Evolutionary conservation across 768 basidiomycete species (phyloP).

Genomic region (Kwoniella sp.): DNA sequence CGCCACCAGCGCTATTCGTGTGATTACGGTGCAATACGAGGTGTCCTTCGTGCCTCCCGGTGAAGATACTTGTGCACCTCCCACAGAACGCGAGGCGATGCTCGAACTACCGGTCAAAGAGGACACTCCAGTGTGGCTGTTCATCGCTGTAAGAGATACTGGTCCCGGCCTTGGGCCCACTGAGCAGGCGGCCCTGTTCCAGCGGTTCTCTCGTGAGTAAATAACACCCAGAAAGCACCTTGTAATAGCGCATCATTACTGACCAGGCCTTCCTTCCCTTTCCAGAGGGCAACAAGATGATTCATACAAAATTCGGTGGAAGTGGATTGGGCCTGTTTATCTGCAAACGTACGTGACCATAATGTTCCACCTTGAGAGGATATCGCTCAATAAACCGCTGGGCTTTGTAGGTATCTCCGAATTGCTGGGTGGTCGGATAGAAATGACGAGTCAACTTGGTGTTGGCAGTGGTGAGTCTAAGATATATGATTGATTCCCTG

Average conservation of each 20-base stretch:
- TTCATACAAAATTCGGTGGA: constrained; percentile 49
- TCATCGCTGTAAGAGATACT: constrained; percentile 44
- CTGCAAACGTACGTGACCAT: constrained; percentile 33
- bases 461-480: constrained; percentile 32
- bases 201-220: constrained; percentile 37
- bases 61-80: constrained; percentile 28
- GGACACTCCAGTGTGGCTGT: constrained; percentile 35
- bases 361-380: neutral
- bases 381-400: too few species aligned
- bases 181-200: constrained; percentile 44
- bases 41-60: constrained; percentile 33
- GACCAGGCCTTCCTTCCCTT: neutral
- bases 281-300: constrained; percentile 45
- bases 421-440: constrained; percentile 46
- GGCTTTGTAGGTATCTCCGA: constrained; percentile 44
- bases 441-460: constrained; percentile 38
- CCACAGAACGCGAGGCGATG: neutral
- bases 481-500: neutral
- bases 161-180: constrained; percentile 49
- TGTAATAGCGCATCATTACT: too few species aligned
- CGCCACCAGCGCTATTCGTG: constrained; percentile 26
- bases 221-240: too few species aligned
- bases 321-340: constrained; percentile 52
- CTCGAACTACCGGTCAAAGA: constrained; percentile 13
- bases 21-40: constrained; percentile 43